Conservation (phyloP, 2,329 filamentous ascomycete genomes). For the Ceratocystiopsis brevicomis region DNA sequence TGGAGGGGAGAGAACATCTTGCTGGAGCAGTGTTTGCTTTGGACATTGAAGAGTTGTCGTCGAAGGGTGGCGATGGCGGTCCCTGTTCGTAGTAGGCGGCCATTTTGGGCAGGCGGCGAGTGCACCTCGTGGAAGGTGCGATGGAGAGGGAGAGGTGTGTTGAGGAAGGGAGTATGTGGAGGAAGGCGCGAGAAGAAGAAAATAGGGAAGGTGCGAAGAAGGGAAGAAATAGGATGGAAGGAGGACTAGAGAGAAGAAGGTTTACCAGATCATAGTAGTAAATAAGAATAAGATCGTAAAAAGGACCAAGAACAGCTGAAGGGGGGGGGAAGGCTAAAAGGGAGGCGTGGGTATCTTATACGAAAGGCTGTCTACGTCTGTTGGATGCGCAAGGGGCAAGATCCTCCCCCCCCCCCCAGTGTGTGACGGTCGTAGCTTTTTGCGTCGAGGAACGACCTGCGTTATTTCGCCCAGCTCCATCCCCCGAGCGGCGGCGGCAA, state of each 20-base stretch:
- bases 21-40: too few species aligned
- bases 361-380: slow-evolving; percentile 8
- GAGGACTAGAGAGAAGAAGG: neutral
- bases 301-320: neutral
- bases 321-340: slow-evolving; percentile 7
- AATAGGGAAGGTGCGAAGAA: neutral
- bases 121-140: slow-evolving; percentile 1
- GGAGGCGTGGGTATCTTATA: slow-evolving; percentile 23
- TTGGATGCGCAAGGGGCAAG: too few species aligned
- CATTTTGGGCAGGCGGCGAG: neutral
- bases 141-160: slow-evolving; percentile 18
- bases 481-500: slow-evolving; percentile 1
- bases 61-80: slow-evolving; percentile 57
- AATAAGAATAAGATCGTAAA: neutral
- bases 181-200: neutral
- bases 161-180: neutral
- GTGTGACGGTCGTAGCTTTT: too few species aligned
- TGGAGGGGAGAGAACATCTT: slow-evolving; percentile 68
- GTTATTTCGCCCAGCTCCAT: slow-evolving; percentile 8
- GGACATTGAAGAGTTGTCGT: slow-evolving; percentile 44
- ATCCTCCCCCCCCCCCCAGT: neutral
- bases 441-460: neutral
- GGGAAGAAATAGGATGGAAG: neutral
- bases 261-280: neutral
- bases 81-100: slow-evolving; percentile 2